Evolutionary conservation across 345 rosid genomes (phyloP).

Genomic region (Carallia brachiata): DNA sequence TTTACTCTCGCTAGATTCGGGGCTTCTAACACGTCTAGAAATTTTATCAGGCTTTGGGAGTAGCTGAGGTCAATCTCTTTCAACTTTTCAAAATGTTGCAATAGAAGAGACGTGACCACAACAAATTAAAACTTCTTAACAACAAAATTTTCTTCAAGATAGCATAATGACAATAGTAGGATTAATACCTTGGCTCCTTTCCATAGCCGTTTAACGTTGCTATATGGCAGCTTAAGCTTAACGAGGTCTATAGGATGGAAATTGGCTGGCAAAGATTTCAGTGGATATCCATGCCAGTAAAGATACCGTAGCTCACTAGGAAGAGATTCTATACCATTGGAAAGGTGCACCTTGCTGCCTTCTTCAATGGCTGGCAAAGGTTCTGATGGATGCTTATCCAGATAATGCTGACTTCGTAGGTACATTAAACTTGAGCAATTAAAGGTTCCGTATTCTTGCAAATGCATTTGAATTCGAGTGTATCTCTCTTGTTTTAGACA

Average conservation of each 20-base stretch:
- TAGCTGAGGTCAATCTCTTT: slow-evolving; percentile 5
- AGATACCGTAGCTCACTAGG: no score
- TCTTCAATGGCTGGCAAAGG: background rate
- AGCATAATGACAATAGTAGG: background rate
- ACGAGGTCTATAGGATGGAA: slow-evolving; percentile 11
- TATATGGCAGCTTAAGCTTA: background rate
- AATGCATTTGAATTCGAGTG: background rate
- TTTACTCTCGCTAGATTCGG: background rate
- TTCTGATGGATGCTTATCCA: no score
- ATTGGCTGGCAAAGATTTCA: slow-evolving; percentile 6
- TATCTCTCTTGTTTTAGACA: background rate
- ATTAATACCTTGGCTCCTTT: slow-evolving; percentile 5
- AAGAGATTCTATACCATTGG: no score
- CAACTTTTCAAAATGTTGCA: slow-evolving; percentile 13
- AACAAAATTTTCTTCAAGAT: background rate
- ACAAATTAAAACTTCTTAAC: background rate
- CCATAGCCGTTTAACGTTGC: slow-evolving; percentile 14
- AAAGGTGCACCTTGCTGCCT: background rate
- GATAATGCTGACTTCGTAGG: background rate
- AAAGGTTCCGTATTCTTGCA: slow-evolving; percentile 1
- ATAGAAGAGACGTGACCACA: background rate
- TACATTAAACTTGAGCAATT: slow-evolving; percentile 1
- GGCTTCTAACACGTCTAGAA: slow-evolving; percentile 1
- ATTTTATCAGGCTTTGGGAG: background rate
- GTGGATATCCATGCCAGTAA: background rate